Evolutionary conservation across 2,329 filamentous ascomycete species (phyloP).

Genomic region (Berkeleyomyces rouxiae): DNA sequence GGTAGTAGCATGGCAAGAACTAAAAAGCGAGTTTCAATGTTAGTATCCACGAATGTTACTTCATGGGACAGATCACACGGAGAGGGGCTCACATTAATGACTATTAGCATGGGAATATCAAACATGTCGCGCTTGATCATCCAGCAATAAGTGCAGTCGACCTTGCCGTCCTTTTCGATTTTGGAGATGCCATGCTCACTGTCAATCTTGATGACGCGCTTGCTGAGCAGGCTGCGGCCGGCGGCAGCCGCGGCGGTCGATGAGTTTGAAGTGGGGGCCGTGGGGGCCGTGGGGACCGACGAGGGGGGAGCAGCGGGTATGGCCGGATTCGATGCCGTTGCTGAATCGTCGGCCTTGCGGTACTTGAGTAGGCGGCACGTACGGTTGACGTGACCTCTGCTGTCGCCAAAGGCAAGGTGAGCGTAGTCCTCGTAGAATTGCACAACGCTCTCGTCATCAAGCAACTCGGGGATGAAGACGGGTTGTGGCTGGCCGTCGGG

Average conservation of each 20-base stretch:
- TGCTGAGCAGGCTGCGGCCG: slow-evolving; percentile 34
- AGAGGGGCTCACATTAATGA: slow-evolving; percentile 71
- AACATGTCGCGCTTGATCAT: slow-evolving; percentile 93
- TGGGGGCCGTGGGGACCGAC: slow-evolving; percentile 15
- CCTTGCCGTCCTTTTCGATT: slow-evolving; percentile 73
- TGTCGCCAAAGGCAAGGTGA: slow-evolving; percentile 80
- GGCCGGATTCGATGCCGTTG: slow-evolving; percentile 13
- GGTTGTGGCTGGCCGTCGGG: slow-evolving; percentile 46
- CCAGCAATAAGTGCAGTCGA: slow-evolving; percentile 94
- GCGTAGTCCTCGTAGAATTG: slow-evolving; percentile 95
- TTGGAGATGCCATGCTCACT: slow-evolving; percentile 66
- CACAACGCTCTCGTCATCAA: slow-evolving; percentile 85
- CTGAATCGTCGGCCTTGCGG: slow-evolving; percentile 28
- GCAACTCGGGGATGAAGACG: slow-evolving; percentile 78
- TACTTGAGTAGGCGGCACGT: slow-evolving; percentile 84
- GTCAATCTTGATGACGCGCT: slow-evolving; percentile 44
- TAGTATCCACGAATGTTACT: background rate
- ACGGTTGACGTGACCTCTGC: slow-evolving; percentile 66
- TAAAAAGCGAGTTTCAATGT: slow-evolving; percentile 17
- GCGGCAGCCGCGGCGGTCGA: slow-evolving; percentile 4
- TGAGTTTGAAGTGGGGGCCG: slow-evolving; percentile 16
- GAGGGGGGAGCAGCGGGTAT: background rate
- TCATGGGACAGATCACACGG: background rate
- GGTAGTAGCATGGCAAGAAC: slow-evolving; percentile 45
- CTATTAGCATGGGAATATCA: slow-evolving; percentile 95